A percentile compares a stretch with the other conserved stretches of the same genome.
Evolutionary conservation across 176 grass and related monocot genomes (phyloP).

Genomic region (Zea mays): Zm-B73-REFERENCE-NAM-5.0 NC_050097.1:126250001-126250500

Average conservation of each 20-base stretch:
- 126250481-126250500: neutral
- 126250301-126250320: neutral
- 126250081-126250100: constrained; percentile 9
- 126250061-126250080: constrained; percentile 1
- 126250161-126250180: neutral
- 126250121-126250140: neutral
- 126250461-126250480: too few species aligned
- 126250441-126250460: neutral
- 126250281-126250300: neutral
- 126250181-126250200: constrained; percentile 5
- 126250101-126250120: neutral
- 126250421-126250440: neutral
- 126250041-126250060: neutral
- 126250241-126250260: neutral
- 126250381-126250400: neutral
- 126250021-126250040: neutral
- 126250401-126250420: neutral
- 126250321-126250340: neutral
- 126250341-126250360: neutral
- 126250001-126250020: neutral
- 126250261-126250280: neutral
- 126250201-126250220: neutral
- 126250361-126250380: neutral
- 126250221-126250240: neutral
- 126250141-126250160: neutral